Base-by-base conservation (phyloP, 2,329 filamentous ascomycete genomes). In the Beauveria rudraprayagi region DNA sequence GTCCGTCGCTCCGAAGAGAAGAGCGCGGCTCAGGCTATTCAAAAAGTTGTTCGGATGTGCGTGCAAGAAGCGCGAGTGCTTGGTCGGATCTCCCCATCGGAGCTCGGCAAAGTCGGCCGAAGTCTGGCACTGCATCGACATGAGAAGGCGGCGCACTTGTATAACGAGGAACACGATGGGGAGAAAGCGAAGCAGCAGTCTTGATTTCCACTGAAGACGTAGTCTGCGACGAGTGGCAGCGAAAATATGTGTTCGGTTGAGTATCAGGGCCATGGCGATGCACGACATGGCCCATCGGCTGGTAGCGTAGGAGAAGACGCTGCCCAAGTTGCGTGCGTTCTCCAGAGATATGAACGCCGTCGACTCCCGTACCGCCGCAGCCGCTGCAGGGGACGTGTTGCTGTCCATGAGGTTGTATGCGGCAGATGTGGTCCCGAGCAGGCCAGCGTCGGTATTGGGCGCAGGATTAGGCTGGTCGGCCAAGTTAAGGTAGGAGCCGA, bases 181-280 rank as follows among this genome's bases (percentile, higher is more conserved):
- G 3, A 87, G 70, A 37, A 88, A 76, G 56, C 92, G 89, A 16
- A 96, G 73, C 8, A 85, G 72, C 4, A 95, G 73, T 48, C 91
- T 85, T 56, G 87, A 77, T 41, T 86, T 82, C 85, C 90, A 93
- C 60, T 83, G 82, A 2, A 97, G 79, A 10, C 83, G 82, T n/a
- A 97, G 78, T 58, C 90, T 86, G 58, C 92, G 84, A 64, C 94
- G 83, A 16, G 91, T 93, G 0, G 92, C 93, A 47, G 92, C 93
- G 73, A 96, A 97, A 67, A 97, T 94, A 62, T 92, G 88, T 7
- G 94, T 95, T 61, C 94, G 86, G 71, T 97, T 97, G 26, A 97
- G 79, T 62, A 97, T 77, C 62, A 97, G 84, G 24, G 91, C 91
- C 80, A 93, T 90, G 43, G 87, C 84, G 67, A 97, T 87, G 68